Evolutionary conservation across 2,329 filamentous ascomycete genomes (phyloP), one percentile per base, ranked within the genome.

Genomic region (Venturia effusa): DNA sequence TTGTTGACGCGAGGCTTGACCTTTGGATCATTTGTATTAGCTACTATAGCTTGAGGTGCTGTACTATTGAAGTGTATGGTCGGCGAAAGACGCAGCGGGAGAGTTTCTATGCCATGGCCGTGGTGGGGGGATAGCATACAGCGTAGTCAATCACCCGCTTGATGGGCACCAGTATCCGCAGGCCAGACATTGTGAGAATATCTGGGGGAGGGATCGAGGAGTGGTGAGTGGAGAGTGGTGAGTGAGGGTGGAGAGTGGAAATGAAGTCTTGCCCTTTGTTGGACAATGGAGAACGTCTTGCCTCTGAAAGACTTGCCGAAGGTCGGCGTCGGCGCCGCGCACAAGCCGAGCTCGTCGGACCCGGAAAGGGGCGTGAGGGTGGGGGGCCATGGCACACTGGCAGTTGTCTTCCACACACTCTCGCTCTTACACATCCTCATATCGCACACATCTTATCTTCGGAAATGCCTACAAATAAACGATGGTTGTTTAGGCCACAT

Each of bases 1-100:
- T 86, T 85, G 79, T 88, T 88, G 73, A 88, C 84, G 68, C 85
- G 84, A 62, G 86, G 86, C 78, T 88, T 88, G 79, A 88, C 80
- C 85, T 88, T 69, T 62, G 37, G 8, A 61, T 27, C 30, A 13
- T 43, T 5, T 19, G 15, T 22, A 59, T 68, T 61, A 68, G 66
- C 55, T 54, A 59, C 15, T 30, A 7, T 22, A 59, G 48, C 51
- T 60, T 19, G 43, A 30, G 55, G 13, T 48, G 19, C 13, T 19
- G 48, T 63, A 54, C 43, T 17, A 43, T 61, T 54, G 41, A 54
- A 59, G 32, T 57, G 45, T 40, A 66, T 37, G 61, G 59, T 62
- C 27, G 40, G 61, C 22, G 51, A 59, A 61, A 57, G 45, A 39
- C 30, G 63, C 39, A 43, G 61, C 37, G 43, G 55, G 39, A 61